Percentiles rank a stretch among this genome's conserved stretches.
Evolutionary conservation across 345 rosid species (phyloP).

Genomic region (Brassica incana): DNA sequence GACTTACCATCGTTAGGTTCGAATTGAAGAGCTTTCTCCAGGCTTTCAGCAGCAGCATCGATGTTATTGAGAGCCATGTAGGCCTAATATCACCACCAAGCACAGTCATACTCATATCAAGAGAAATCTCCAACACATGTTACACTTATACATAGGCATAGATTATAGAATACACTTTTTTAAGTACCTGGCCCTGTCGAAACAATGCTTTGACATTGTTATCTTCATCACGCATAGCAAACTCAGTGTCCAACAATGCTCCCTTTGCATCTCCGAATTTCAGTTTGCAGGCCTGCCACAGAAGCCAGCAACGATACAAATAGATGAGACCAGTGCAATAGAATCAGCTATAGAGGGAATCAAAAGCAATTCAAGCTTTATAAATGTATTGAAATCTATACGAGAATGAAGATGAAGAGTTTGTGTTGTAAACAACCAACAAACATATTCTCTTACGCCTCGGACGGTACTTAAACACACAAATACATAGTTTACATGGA

Average conservation of each 20-base stretch:
- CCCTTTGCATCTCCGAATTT: conserved; percentile 86
- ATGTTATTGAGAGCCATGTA: conserved; percentile 84
- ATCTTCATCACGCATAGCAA: conserved; percentile 88
- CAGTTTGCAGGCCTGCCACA: conserved; percentile 77
- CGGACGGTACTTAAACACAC: not conserved
- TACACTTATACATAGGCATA: not conserved
- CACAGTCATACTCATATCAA: not conserved
- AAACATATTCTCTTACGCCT: not conserved
- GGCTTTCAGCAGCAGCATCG: conserved; percentile 95
- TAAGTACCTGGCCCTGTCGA: conserved; percentile 89
- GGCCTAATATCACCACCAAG: conserved; percentile 52
- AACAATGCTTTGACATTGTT: conserved; percentile 87
- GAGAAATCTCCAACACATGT: not conserved
- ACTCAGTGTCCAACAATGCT: conserved; percentile 80
- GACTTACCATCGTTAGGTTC: conserved; percentile 88
- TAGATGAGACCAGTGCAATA: not conserved
- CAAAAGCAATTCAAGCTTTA: not conserved
- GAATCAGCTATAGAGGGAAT: conserved; percentile 7
- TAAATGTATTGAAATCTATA: too few species aligned
- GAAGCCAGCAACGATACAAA: conserved; percentile 9
- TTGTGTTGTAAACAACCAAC: not conserved
- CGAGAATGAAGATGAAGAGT: not conserved
- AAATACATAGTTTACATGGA: not conserved
- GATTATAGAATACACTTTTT: conserved; percentile 27
- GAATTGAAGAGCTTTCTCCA: conserved; percentile 74